Percentiles rank a stretch among this genome's conserved stretches.
phyloP scores from a whole-genome alignment of 148 eudicot genomes.

The Linanthus parryae region DNA sequence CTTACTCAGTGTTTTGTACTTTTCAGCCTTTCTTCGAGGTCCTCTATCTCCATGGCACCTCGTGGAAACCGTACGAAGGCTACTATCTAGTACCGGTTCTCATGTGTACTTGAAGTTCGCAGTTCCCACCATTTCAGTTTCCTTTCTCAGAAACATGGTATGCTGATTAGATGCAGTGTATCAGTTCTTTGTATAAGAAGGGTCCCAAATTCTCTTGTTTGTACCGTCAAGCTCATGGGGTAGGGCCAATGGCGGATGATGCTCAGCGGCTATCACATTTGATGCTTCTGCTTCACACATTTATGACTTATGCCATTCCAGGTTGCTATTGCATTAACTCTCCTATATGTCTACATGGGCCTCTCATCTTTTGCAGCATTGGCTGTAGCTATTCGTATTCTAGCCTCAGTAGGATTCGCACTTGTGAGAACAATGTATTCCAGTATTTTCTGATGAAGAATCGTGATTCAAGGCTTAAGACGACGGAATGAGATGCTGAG shows the following conservation, averaged over 20 bases:
- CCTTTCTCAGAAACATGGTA: constrained; percentile 16
- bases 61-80: constrained; percentile 8
- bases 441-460: constrained; percentile 13
- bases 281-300: constrained; percentile 13
- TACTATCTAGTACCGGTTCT: constrained; percentile 14
- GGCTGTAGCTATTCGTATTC: constrained; percentile 3
- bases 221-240: constrained; percentile 18
- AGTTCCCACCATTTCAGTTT: constrained; percentile 19
- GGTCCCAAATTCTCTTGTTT: constrained; percentile 16
- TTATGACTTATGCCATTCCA: constrained; percentile 20
- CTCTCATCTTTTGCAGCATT: constrained; percentile 11
- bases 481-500: constrained; percentile 19
- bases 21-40: constrained; percentile 22
- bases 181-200: constrained; percentile 17
- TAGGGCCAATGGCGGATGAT: constrained; percentile 20
- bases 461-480: constrained; percentile 20
- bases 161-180: constrained; percentile 17
- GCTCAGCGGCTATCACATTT: constrained; percentile 18
- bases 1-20: constrained; percentile 26
- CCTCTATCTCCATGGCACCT: constrained; percentile 27
- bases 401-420: constrained; percentile 7
- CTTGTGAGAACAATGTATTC: background rate
- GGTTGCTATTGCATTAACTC: constrained; percentile 9
- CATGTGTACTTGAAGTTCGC: constrained; percentile 9
- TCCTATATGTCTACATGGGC: constrained; percentile 16